A percentile compares a stretch with the other conserved stretches of the same genome.
Conservation (phyloP, 805 yeast genomes). For the Kazachstania bromeliacearum region DNA sequence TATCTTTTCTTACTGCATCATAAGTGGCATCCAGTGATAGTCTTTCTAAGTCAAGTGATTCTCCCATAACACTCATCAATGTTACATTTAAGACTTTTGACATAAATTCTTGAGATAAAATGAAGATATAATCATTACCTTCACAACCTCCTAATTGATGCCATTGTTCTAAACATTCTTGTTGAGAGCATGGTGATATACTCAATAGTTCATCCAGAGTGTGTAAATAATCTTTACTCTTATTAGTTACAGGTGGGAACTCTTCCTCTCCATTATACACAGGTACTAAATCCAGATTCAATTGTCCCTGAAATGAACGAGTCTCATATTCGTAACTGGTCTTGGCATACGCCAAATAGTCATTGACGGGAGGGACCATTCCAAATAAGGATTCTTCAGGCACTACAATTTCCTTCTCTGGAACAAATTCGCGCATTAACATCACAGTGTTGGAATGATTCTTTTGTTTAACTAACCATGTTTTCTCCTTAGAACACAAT, state of each 20-base stretch:
- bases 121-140: conserved; percentile 36
- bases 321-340: conserved; percentile 32
- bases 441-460: conserved; percentile 84
- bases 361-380: conserved; percentile 26
- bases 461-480: conserved; percentile 64
- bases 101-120: conserved; percentile 30
- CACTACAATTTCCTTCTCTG: conserved; percentile 12
- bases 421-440: conserved; percentile 32
- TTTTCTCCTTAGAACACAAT: conserved; percentile 46
- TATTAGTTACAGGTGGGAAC: conserved; percentile 6
- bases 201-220: conserved; percentile 31
- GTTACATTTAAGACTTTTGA: conserved; percentile 30
- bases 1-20: conserved; percentile 22
- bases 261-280: conserved; percentile 29
- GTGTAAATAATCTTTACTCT: conserved; percentile 6
- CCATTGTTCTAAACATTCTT: conserved; percentile 49
- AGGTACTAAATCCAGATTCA: conserved; percentile 30
- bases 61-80: conserved; percentile 33
- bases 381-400: conserved; percentile 22
- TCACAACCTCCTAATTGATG: conserved; percentile 45
- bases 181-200: conserved; percentile 44
- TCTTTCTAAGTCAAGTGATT: conserved; percentile 24
- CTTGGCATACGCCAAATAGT: conserved; percentile 22
- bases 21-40: conserved; percentile 25
- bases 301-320: conserved; percentile 24